Evolutionary conservation across 352 stramenopile genomes (phyloP).

Genomic region (Phytopythium helicoides): DNA sequence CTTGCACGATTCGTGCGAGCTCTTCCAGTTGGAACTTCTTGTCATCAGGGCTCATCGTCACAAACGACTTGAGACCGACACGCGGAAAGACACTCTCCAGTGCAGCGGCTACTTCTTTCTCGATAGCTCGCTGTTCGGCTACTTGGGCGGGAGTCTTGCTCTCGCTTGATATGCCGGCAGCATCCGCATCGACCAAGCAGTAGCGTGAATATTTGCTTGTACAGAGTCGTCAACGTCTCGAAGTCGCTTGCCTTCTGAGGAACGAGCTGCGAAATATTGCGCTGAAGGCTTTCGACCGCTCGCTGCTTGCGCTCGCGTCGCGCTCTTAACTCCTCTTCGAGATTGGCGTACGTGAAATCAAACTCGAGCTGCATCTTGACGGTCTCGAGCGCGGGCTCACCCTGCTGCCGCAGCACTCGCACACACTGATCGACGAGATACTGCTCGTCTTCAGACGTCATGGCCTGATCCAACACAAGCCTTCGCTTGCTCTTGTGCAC

Average conservation of each 20-base stretch:
- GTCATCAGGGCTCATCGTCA: slow-evolving; percentile 87
- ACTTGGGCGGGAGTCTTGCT: slow-evolving; percentile 29
- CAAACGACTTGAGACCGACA: slow-evolving; percentile 92
- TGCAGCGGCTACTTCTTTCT: slow-evolving; percentile 87
- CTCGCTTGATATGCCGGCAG: slow-evolving; percentile 7
- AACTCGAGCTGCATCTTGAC: slow-evolving; percentile 96
- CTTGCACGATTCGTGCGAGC: slow-evolving; percentile 89
- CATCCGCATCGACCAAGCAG: slow-evolving; percentile 72
- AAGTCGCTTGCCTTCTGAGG: slow-evolving; percentile 83
- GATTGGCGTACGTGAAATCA: slow-evolving; percentile 88
- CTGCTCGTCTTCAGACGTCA: slow-evolving; percentile 68
- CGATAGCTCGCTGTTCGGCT: slow-evolving; percentile 63
- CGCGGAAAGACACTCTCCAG: slow-evolving; percentile 95
- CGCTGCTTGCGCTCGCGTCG: slow-evolving; percentile 56
- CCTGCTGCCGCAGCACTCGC: slow-evolving; percentile 61
- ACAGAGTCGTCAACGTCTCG: slow-evolving; percentile 89
- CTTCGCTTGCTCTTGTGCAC: slow-evolving; percentile 61
- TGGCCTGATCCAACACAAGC: slow-evolving; percentile 73
- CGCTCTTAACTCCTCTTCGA: slow-evolving; percentile 67
- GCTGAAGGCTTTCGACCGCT: slow-evolving; percentile 60
- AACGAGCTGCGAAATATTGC: slow-evolving; percentile 74
- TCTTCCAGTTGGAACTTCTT: slow-evolving; percentile 91
- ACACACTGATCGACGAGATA: slow-evolving; percentile 80
- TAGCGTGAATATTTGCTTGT: slow-evolving; percentile 87
- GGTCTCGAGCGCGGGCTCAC: slow-evolving; percentile 86